These are phyloP conservation scores for Pyrenopolyporus hunteri DNA, from an alignment of 495 filamentous ascomycete species.

Conservation along the genomic window DNA sequence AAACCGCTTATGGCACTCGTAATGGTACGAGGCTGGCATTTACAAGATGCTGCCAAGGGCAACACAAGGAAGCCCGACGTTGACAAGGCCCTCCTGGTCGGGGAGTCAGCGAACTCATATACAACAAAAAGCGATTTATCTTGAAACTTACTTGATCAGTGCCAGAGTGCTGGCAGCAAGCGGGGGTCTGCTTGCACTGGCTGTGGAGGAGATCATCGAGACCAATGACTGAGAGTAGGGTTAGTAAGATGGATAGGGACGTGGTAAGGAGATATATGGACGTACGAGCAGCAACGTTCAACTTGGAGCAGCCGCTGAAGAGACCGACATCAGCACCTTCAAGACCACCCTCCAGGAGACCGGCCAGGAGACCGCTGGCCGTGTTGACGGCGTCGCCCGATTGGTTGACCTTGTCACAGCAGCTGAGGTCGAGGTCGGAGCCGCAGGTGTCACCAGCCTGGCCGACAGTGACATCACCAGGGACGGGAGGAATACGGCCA, in stretches of 20 bases:
- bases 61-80: constrained; percentile 57
- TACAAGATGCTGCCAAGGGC: constrained; percentile 59
- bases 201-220: constrained; percentile 53
- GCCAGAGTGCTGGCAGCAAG: constrained; percentile 56
- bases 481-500: constrained; percentile 43
- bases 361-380: constrained; percentile 32
- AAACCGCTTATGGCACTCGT: constrained; percentile 29
- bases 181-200: constrained; percentile 61
- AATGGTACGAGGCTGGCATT: constrained; percentile 31
- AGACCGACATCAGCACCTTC: constrained; percentile 29
- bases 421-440: constrained; percentile 47
- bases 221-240: constrained; percentile 37
- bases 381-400: constrained; percentile 50
- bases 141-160: constrained; percentile 46
- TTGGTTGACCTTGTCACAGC: constrained; percentile 56
- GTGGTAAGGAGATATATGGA: neutral
- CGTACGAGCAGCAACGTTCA: constrained; percentile 40
- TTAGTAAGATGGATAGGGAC: constrained; percentile 4
- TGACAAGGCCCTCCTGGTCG: constrained; percentile 48
- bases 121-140: too few species aligned
- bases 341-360: constrained; percentile 36
- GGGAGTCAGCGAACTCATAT: constrained; percentile 35
- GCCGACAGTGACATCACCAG: constrained; percentile 52
- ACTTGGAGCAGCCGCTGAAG: constrained; percentile 42
- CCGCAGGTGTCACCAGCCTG: constrained; percentile 58